Evolutionary conservation across 805 yeast genomes (phyloP), one percentile per base, ranked within the genome.

Genomic region (Saccharomycopsis fermentans): DNA sequence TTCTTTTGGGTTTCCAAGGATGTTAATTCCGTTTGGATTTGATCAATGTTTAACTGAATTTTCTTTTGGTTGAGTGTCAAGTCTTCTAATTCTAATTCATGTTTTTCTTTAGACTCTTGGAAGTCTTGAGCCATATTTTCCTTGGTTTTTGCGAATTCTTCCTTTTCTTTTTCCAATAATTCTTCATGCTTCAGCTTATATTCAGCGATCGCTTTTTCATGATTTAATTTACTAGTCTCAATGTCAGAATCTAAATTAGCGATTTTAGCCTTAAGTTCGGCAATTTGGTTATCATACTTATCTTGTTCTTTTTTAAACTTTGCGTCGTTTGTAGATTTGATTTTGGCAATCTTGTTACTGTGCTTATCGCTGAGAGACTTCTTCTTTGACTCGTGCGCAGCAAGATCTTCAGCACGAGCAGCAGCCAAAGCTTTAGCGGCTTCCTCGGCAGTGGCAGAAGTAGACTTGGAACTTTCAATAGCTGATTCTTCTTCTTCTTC

Each of bases 51-150:
- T 24, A 59, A 52, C 24, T 51, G 29, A 32, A 58, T 32, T 36
- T 59, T 56, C 62, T 61, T 61, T 47, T 61, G 63, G 5, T 61
- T 51, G 14, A 54, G 36, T 40, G 37, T 52, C 35, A 61, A 37
- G 12, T 52, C 57, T 29, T 58, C 62, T 34, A 61, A 43, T 40
- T 61, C 59, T 27, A 48, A 26, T 19, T 59, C 58, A 26, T 59
- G 55, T 29, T 54, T 21, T 14, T 53, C 47, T 21, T 54, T 52
- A 24, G 56, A 40, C 16, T 29, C 37, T 21, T 56, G 58, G 24
- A 59, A 62, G 24, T 59, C 58, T 26, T 61, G 57, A 27, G 59
- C 48, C 19, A 61, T 37, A 14, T 37, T 21, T 16, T 56, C 60
- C 36, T 61, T 61, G 21, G 54, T 59, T 6, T 29, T 34, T 2